Base-by-base conservation (phyloP, 2,329 filamentous ascomycete genomes). In the Alternaria sp. region DNA sequence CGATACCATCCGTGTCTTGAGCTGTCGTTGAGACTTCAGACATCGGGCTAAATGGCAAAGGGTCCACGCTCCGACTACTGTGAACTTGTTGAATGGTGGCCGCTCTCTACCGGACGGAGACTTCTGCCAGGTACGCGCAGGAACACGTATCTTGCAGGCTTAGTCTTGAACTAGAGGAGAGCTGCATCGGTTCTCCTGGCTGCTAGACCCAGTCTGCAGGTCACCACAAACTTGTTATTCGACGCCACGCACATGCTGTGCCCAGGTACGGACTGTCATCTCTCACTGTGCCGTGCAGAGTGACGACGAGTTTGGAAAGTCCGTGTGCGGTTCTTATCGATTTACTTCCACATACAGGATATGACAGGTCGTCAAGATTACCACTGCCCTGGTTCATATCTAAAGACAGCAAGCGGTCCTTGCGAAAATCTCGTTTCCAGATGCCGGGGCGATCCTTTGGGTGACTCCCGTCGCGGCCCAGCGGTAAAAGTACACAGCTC, bases 401-500 rank as follows among this genome's bases (percentile, higher is more conserved):
- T 12, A 30, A 28, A 27, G 32, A 40, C 22, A 44, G 18, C 27
- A 25, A 32, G 38, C 38, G n/a, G 56, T 18, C 56, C 43, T 54
- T 45, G 50, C 49, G 56, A 54, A 59, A 50, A 54, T 48, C 56
- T 54, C 25, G 56, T 59, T 59, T 53, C 41, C 50, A 12, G n/a
- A 16, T 38, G 25, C 41, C 25, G 25, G 46, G 48, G 28, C 40
- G 36, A 53, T 45, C 40, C 20, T 40, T 20, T 46, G 16, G 9
- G 38, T 30, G 43, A 34, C 18, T 34, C n/a, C 53, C 46, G 27
- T 34, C 30, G 28, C n/a, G 27, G 44, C 43, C 43, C 44, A 44
- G 57, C 50, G 57, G 36, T 51, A 46, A 34, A 18, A 8, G n/a
- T 32, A 18, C 28, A 25, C 7, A 32, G 44, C 57, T 59, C 44